Percentiles rank a stretch among this genome's conserved stretches.
These are phyloP conservation scores for Botrytis sinoallii DNA, from an alignment of 2,329 filamentous ascomycete genomes.

Conservation along the genomic window DNA sequence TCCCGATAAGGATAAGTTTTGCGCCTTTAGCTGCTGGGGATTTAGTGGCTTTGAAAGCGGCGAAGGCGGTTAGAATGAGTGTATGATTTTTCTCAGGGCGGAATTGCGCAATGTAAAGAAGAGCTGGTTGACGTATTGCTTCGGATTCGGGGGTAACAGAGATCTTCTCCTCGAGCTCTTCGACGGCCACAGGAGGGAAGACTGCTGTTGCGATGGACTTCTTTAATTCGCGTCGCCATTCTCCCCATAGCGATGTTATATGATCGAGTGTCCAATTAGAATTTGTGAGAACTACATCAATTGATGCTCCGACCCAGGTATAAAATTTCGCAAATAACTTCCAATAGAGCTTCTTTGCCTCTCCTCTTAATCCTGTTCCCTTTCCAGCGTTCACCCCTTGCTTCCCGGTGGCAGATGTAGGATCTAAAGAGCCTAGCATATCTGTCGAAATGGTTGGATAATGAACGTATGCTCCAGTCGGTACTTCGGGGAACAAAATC, in stretches of 20 bases:
- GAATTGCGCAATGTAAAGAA: constrained; percentile 96
- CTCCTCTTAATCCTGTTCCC: constrained; percentile 68
- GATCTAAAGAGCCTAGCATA: constrained; percentile 83
- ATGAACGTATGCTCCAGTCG: constrained; percentile 92
- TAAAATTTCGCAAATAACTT: constrained; percentile 78
- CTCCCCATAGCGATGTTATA: constrained; percentile 76
- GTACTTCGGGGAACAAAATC: constrained; percentile 73
- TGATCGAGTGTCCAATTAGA: constrained; percentile 90
- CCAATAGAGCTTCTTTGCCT: constrained; percentile 81
- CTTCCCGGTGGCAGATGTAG: constrained; percentile 52
- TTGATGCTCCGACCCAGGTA: constrained; percentile 73
- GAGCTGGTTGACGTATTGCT: constrained; percentile 61
- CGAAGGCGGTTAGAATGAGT: constrained; percentile 80
- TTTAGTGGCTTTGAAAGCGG: constrained; percentile 63
- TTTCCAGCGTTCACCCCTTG: constrained; percentile 82
- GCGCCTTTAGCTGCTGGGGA: constrained; percentile 52
- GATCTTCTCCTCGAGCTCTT: constrained; percentile 74
- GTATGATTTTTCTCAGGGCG: constrained; percentile 95
- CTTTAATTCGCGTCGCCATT: constrained; percentile 46
- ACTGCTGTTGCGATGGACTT: constrained; percentile 63
- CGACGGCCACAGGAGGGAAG: constrained; percentile 89
- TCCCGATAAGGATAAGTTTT: constrained; percentile 81
- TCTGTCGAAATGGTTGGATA: constrained; percentile 98
- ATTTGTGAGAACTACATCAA: constrained; percentile 97
- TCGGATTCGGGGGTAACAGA: constrained; percentile 69